phyloP scores from a whole-genome alignment of 768 basidiomycete species.

The Leccinum pellstonianum region DNA sequence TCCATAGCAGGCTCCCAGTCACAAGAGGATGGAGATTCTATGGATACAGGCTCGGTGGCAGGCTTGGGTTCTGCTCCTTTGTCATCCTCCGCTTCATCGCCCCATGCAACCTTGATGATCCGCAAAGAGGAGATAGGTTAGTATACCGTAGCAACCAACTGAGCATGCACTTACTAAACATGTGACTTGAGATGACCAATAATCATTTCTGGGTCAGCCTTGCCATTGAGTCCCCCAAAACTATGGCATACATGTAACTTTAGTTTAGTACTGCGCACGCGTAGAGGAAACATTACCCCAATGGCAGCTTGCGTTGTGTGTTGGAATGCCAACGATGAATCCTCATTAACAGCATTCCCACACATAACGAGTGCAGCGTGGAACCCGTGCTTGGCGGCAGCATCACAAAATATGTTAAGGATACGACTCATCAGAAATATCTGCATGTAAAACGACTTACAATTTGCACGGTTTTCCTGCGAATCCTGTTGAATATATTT shows the following conservation, averaged over 20 bases:
- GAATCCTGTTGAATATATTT: not conserved
- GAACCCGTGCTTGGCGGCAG: not conserved
- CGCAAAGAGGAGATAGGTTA: not conserved
- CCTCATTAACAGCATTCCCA: slow-evolving; percentile 4
- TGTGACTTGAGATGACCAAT: slow-evolving; percentile 10
- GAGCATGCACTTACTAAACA: not conserved
- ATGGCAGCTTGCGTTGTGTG: not conserved
- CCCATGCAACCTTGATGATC: no score
- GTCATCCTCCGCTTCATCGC: no score
- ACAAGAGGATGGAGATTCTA: no score
- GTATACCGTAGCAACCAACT: not conserved
- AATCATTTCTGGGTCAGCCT: not conserved
- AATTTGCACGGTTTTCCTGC: not conserved
- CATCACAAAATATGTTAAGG: not conserved
- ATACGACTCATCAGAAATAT: no score
- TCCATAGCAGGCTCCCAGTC: no score
- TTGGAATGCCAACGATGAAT: not conserved
- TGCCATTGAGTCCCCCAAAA: slow-evolving; percentile 2
- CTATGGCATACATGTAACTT: not conserved
- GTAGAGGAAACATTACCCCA: not conserved
- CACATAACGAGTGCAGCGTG: slow-evolving; percentile 1
- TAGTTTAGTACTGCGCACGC: no score
- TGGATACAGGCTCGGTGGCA: no score
- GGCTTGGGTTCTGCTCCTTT: no score
- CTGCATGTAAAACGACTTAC: not conserved